Conservation (phyloP, 1,139 yeast genomes). For the Candida smagusa region DNA sequence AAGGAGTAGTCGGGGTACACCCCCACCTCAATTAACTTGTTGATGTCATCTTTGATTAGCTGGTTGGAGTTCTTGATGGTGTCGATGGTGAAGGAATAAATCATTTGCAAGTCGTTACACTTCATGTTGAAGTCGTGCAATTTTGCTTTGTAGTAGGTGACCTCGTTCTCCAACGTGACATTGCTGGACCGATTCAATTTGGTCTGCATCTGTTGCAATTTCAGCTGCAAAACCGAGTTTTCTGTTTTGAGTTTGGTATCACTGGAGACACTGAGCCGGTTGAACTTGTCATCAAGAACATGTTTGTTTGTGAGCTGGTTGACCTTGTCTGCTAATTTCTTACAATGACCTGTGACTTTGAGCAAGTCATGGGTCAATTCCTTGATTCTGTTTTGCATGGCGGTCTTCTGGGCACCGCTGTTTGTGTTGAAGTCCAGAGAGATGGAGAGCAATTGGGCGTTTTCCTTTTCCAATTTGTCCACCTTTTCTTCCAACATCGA, state of each 20-base stretch:
- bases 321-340: constrained; percentile 29
- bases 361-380: constrained; percentile 23
- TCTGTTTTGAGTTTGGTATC: constrained; percentile 13
- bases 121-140: constrained; percentile 35
- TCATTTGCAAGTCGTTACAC: constrained; percentile 49
- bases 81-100: constrained; percentile 47
- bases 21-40: constrained; percentile 45
- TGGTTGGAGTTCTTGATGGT: constrained; percentile 46
- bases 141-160: constrained; percentile 36
- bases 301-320: constrained; percentile 17
- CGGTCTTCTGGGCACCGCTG: constrained; percentile 17
- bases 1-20: constrained; percentile 47
- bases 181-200: constrained; percentile 9
- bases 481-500: constrained; percentile 11
- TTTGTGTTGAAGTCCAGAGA: constrained; percentile 19
- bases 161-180: constrained; percentile 21
- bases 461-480: constrained; percentile 11
- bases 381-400: constrained; percentile 20
- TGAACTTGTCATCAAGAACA: constrained; percentile 11
- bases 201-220: constrained; percentile 17
- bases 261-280: constrained; percentile 11
- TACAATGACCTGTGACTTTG: constrained; percentile 27
- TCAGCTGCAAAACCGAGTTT: constrained; percentile 16
- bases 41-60: constrained; percentile 38
- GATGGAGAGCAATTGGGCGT: constrained; percentile 16